A percentile compares a stretch with the other conserved stretches of the same genome.
Conservation (phyloP, 768 basidiomycete species). For the Russula virescens region DNA sequence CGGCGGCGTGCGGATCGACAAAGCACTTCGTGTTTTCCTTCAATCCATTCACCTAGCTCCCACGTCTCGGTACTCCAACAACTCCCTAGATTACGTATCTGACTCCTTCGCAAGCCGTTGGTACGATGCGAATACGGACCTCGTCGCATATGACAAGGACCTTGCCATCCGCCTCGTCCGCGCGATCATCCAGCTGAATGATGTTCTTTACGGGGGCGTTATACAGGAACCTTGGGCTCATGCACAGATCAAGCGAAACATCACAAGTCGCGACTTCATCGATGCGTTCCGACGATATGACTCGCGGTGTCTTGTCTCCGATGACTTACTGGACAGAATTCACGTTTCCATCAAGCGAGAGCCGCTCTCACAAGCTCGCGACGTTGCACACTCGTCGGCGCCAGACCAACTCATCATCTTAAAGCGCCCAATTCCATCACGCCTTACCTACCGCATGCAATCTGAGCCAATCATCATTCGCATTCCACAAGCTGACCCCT, state of each 20-base stretch:
- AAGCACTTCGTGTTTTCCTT: slow-evolving; percentile 84
- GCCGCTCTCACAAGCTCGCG: slow-evolving; percentile 64
- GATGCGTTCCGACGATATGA: slow-evolving; percentile 81
- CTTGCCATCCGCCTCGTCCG: slow-evolving; percentile 70
- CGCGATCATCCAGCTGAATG: slow-evolving; percentile 83
- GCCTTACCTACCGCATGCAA: slow-evolving; percentile 81
- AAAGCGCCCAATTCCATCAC: slow-evolving; percentile 67
- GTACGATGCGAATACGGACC: slow-evolving; percentile 81
- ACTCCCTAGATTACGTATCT: slow-evolving; percentile 62
- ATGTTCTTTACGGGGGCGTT: slow-evolving; percentile 74
- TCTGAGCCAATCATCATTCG: slow-evolving; percentile 85
- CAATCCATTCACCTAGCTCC: slow-evolving; percentile 68
- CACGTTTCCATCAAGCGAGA: slow-evolving; percentile 74
- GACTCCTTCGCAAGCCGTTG: slow-evolving; percentile 83
- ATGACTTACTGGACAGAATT: slow-evolving; percentile 69
- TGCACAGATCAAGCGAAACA: slow-evolving; percentile 48
- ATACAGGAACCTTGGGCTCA: slow-evolving; percentile 54
- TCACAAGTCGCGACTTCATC: slow-evolving; percentile 74
- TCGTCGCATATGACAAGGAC: slow-evolving; percentile 78
- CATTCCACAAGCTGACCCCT: slow-evolving; percentile 79
- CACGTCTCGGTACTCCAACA: slow-evolving; percentile 35
- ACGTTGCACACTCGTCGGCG: slow-evolving; percentile 34
- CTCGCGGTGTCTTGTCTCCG: slow-evolving; percentile 58
- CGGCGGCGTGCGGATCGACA: slow-evolving; percentile 75
- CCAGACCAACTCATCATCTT: slow-evolving; percentile 57